Evolutionary conservation across 2,329 filamentous ascomycete genomes (phyloP), one percentile per base, ranked within the genome.

Genomic region (Ceratocystis albifundus): DNA sequence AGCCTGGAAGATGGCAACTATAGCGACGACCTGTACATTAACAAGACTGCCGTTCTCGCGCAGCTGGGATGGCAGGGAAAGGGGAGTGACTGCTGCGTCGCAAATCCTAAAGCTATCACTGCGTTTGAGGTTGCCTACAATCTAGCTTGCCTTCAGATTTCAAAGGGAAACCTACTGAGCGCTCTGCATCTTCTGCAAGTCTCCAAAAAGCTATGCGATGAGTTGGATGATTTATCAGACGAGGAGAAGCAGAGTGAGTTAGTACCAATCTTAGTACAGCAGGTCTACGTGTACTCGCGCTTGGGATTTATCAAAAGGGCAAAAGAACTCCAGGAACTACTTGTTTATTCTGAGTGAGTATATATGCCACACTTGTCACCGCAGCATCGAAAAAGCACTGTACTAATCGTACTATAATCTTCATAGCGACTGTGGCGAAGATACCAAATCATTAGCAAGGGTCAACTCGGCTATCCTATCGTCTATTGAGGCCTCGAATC

Each of bases 101-200:
- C 50, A 5, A 44, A 61, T 12, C 17, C 44, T 6, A 55, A 65
- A 15, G 32, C 41, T 5, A 67, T 68, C 50, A 88, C 91, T 69
- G 83, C 86, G 1, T 94, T 94, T 71, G 90, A 94, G 77, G 86
- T 88, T 30, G 86, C 88, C 10, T 95, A 89, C 76, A 95, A 95
- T 74, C 82, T 84, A 28, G 89, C 88, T 7, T 93, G 89, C 73
- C 81, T 81, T 22, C 84, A 83, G 73, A 85, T 94, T 71, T 87
- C 88, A 15, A 80, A 84, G 61, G 87, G 85, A 6, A 86, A 89
- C 70, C 78, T 89, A 46, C 80, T 76, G 3, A 82, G 84, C 70
- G 89, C 84, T 1, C 80, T 84, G 25, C 77, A 87, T 28, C 78
- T 92, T 66, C 76, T 94, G 68, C 88, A 86, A 75, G 81, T 86